Evolutionary conservation across 495 filamentous ascomycete species (phyloP).

Genomic region (Aspergillus ostianus): DNA sequence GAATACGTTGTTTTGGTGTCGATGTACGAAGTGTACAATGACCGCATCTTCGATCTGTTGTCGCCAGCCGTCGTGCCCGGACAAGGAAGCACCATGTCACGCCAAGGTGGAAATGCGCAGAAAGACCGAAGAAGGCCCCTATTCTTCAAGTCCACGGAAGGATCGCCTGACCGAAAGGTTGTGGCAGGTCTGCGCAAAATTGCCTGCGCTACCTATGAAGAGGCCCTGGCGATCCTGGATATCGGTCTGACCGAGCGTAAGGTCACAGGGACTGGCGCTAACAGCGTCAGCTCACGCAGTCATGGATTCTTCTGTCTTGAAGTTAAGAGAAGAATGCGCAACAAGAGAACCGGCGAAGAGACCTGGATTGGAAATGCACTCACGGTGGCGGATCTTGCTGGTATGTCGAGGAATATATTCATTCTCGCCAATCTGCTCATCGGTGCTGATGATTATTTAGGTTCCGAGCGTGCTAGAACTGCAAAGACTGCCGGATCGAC

Average conservation of each 20-base stretch:
- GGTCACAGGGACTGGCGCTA: conserved; percentile 86
- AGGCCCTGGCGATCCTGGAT: conserved; percentile 88
- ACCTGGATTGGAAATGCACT: conserved; percentile 79
- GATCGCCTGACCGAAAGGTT: conserved; percentile 80
- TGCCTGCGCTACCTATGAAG: conserved; percentile 77
- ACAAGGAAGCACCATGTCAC: conserved; percentile 40
- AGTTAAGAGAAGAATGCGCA: conserved; percentile 74
- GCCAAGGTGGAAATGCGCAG: conserved; percentile 36
- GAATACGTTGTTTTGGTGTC: conserved; percentile 89
- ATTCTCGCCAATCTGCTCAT: background rate
- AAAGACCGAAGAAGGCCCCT: conserved; percentile 76
- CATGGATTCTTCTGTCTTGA: conserved; percentile 98
- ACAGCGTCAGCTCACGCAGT: conserved; percentile 82
- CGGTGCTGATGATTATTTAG: conserved; percentile 31
- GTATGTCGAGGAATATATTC: conserved; percentile 38
- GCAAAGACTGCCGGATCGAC: conserved; percentile 93
- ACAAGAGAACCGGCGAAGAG: conserved; percentile 46
- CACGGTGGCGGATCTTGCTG: conserved; percentile 90
- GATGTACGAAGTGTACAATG: conserved; percentile 99
- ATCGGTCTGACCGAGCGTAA: conserved; percentile 83
- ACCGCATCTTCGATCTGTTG: conserved; percentile 92
- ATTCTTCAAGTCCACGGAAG: conserved; percentile 84
- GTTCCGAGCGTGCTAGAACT: conserved; percentile 86
- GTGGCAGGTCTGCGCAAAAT: conserved; percentile 91
- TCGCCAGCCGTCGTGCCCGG: conserved; percentile 49